Percentiles rank a stretch among this genome's conserved stretches.
Conservation (phyloP, 2,329 filamentous ascomycete species). For the Botrytis aclada region DNA sequence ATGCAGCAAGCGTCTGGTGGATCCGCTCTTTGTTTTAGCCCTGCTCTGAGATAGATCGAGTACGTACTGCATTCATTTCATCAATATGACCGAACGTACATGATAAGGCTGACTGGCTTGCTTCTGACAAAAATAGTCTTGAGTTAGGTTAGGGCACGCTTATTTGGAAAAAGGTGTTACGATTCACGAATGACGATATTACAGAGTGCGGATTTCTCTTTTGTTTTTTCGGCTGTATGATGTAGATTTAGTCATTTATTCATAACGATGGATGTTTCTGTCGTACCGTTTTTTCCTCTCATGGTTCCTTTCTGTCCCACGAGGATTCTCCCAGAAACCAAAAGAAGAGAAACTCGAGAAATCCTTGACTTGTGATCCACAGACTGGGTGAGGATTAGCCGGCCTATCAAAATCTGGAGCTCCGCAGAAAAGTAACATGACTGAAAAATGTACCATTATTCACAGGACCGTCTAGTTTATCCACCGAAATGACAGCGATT, state of each 20-base stretch:
- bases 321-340: not conserved
- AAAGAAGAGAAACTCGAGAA: not conserved
- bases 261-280: not conserved
- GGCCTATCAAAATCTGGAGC: not conserved
- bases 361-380: slow-evolving; percentile 2
- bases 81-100: not conserved
- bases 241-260: not conserved
- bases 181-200: not conserved
- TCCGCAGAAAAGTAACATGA: slow-evolving; percentile 9
- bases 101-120: slow-evolving; percentile 13
- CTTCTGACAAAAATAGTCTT: not conserved
- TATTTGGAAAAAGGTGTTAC: not conserved
- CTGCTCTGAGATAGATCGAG: not conserved
- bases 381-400: not conserved
- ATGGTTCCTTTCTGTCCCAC: not conserved
- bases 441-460: not conserved
- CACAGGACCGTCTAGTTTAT: not conserved
- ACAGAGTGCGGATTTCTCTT: not conserved
- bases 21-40: not conserved
- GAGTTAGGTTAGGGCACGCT: not conserved
- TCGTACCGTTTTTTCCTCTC: not conserved
- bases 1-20: not conserved
- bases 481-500: not conserved
- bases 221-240: not conserved
- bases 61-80: not conserved